Conservation (phyloP, 192 early-diverging fungal species). For the Coemansia sp. region DNA sequence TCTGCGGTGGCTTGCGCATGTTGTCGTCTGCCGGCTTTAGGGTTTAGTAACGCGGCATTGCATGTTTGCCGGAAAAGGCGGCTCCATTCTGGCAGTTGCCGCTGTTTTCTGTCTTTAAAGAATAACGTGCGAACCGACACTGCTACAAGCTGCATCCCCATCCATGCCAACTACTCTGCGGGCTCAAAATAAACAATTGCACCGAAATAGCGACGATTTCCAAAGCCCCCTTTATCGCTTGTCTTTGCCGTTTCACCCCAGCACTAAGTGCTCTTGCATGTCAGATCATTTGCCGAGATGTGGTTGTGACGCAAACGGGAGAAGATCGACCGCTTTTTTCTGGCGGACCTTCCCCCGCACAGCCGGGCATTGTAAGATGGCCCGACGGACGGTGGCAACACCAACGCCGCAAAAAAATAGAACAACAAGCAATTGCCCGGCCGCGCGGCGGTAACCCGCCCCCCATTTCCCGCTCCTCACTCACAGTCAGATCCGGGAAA, state of each 20-base stretch:
- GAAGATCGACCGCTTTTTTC: conserved; percentile 1
- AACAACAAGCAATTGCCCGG: conserved; percentile 5
- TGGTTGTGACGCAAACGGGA: neutral
- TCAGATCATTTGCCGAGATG: conserved; percentile 10
- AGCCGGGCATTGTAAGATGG: neutral
- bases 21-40: neutral
- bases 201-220: conserved; percentile 5
- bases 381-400: neutral
- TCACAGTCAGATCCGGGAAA: neutral
- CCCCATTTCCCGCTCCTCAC: neutral
- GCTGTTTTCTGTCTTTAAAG: neutral
- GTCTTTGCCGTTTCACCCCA: neutral
- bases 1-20: conserved; percentile 8
- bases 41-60: neutral
- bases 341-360: neutral
- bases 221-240: neutral
- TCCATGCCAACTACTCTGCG: neutral
- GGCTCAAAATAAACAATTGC: conserved; percentile 7
- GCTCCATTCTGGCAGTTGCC: neutral
- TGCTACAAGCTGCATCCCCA: conserved; percentile 6
- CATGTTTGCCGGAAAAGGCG: neutral
- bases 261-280: neutral
- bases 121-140: neutral
- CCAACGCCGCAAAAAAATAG: neutral
- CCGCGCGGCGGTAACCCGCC: conserved; percentile 8